These are phyloP conservation scores for Gryganskiella cystojenkinii DNA, from an alignment of 192 early-diverging fungal genomes.

Conservation along the genomic window DNA sequence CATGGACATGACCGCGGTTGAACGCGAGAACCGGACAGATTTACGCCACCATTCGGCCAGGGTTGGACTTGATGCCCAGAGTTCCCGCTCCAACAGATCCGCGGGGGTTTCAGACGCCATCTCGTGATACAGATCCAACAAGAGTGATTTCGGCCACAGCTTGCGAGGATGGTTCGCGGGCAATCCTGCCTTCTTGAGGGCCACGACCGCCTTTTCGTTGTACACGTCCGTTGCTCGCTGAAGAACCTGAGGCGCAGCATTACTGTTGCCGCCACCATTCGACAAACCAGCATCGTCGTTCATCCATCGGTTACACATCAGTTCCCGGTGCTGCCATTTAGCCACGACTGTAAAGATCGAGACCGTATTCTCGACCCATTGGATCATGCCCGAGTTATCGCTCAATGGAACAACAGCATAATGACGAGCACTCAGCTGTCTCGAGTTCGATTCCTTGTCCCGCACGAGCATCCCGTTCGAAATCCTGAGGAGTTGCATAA, in stretches of 20 bases:
- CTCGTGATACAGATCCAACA: constrained; percentile 69
- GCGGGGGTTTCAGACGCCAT: constrained; percentile 72
- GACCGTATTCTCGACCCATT: constrained; percentile 90
- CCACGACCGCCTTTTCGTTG: constrained; percentile 75
- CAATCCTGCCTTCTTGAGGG: constrained; percentile 66
- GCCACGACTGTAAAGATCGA: constrained; percentile 83
- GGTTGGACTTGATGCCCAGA: constrained; percentile 71
- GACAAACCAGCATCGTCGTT: constrained; percentile 39
- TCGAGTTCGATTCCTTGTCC: constrained; percentile 57
- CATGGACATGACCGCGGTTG: constrained; percentile 87
- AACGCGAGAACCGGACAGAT: constrained; percentile 77
- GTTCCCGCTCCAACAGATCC: constrained; percentile 71
- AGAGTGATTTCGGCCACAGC: constrained; percentile 75
- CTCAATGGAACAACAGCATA: constrained; percentile 90
- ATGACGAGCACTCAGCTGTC: constrained; percentile 54
- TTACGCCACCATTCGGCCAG: constrained; percentile 82
- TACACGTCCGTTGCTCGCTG: constrained; percentile 76
- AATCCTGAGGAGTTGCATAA: constrained; percentile 82
- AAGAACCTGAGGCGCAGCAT: constrained; percentile 37
- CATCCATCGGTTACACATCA: constrained; percentile 54
- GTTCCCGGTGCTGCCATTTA: constrained; percentile 80
- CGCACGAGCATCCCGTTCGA: constrained; percentile 69
- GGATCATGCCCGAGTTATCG: constrained; percentile 89
- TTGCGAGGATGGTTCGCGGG: constrained; percentile 62
- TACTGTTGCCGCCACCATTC: too few species aligned